These are phyloP conservation scores for Paspalum vaginatum DNA, from an alignment of 176 grass and related monocot species.

Conservation along the genomic window DNA sequence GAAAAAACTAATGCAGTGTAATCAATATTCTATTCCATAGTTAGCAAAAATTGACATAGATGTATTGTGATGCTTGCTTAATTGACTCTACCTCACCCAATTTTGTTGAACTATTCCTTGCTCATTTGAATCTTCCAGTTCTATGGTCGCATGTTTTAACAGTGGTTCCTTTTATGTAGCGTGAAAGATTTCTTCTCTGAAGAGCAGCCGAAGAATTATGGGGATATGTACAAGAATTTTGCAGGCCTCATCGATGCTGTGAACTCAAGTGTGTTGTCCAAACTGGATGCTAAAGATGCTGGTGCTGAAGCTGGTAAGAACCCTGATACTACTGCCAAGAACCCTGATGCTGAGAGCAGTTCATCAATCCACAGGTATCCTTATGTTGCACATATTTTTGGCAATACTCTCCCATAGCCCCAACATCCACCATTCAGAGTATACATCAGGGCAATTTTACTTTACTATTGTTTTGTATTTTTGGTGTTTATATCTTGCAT, in stretches of 20 bases:
- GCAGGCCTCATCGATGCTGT: constrained; percentile 65
- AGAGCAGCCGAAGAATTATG: constrained; percentile 64
- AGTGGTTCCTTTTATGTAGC: constrained; percentile 44
- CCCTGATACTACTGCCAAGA: background rate
- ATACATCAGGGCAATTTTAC: background rate
- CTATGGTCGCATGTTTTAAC: constrained; percentile 29
- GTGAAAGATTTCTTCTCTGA: constrained; percentile 77
- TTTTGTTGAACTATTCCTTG: constrained; percentile 24
- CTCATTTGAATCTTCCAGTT: constrained; percentile 12
- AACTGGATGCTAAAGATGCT: constrained; percentile 55
- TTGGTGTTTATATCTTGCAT: constrained; percentile 4
- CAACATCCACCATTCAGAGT: constrained; percentile 17
- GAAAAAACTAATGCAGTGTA: background rate
- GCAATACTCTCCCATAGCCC: background rate
- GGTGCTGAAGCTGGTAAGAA: constrained; percentile 9
- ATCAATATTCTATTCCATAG: background rate
- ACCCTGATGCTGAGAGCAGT: constrained; percentile 45
- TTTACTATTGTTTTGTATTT: background rate
- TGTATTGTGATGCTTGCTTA: background rate
- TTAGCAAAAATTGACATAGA: background rate
- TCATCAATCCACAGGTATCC: constrained; percentile 60
- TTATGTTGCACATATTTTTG: background rate
- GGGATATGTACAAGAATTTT: constrained; percentile 88
- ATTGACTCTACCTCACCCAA: background rate
- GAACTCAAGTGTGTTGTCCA: constrained; percentile 56